A percentile compares a stretch with the other conserved stretches of the same genome.
phyloP scores from a whole-genome alignment of 1,284 basidiomycete genomes.

The Ganoderma leucocontextum region DNA sequence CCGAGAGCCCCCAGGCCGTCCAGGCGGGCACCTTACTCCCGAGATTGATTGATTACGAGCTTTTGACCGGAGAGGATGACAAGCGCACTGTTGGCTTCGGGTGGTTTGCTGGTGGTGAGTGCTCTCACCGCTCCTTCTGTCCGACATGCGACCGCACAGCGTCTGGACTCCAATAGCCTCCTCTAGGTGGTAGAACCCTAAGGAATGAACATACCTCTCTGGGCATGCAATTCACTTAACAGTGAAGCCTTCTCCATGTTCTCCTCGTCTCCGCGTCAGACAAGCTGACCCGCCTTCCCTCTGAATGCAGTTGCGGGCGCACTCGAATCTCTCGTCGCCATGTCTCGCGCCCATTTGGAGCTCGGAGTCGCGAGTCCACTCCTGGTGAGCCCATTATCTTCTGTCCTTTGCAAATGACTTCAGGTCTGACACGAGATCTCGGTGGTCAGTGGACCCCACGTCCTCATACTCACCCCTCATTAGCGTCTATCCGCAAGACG shows the following conservation, averaged over 20 bases:
- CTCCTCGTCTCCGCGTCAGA: neutral
- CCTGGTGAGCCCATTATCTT: conserved; percentile 58
- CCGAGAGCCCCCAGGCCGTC: conserved; percentile 34
- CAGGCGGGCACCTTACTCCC: conserved; percentile 45
- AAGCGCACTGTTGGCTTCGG: conserved; percentile 90
- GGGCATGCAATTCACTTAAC: conserved; percentile 5
- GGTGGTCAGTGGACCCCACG: conserved; percentile 74
- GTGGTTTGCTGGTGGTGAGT: conserved; percentile 85
- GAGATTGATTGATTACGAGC: conserved; percentile 85
- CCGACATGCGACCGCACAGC: conserved; percentile 6
- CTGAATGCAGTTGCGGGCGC: conserved; percentile 75
- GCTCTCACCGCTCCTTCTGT: neutral
- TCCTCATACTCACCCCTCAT: conserved; percentile 75
- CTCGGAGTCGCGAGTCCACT: conserved; percentile 85
- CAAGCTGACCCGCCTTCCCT: neutral
- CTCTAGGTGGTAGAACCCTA: neutral
- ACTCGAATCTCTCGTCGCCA: conserved; percentile 80
- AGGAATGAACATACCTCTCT: neutral
- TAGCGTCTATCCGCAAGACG: conserved; percentile 65
- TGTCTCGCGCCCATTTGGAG: conserved; percentile 81
- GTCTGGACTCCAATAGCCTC: conserved; percentile 1
- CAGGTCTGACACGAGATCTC: neutral
- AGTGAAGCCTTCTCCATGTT: conserved; percentile 7
- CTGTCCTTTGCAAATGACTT: neutral
- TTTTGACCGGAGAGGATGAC: conserved; percentile 69